Evolutionary conservation across 2,329 filamentous ascomycete genomes (phyloP).

Genomic region (Anisogramma anomala): DNA sequence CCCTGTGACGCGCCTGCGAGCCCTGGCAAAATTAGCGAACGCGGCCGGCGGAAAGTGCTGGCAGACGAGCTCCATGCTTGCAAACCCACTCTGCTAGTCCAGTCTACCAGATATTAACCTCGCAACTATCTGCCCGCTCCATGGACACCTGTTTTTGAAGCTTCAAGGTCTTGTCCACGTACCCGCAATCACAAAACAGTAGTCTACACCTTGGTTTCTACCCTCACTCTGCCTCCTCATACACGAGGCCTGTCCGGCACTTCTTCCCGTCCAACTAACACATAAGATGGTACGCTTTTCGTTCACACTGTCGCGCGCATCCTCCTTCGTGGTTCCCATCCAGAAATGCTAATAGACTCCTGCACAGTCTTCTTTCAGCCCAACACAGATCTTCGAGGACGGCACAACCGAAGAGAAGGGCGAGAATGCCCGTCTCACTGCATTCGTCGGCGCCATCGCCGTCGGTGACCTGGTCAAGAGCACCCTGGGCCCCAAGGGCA

Average conservation of each 20-base stretch:
- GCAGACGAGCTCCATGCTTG: background rate
- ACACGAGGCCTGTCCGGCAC: background rate
- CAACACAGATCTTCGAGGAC: constrained; percentile 95
- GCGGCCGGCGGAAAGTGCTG: background rate
- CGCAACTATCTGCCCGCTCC: background rate
- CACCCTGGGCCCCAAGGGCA: constrained; percentile 92
- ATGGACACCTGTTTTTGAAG: background rate
- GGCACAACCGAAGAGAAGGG: constrained; percentile 97
- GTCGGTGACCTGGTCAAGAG: constrained; percentile 97
- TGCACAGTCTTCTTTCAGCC: constrained; percentile 56
- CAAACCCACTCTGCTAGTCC: background rate
- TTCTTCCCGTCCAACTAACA: background rate
- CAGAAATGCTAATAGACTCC: constrained; percentile 1
- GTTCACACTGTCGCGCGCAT: background rate
- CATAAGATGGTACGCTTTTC: constrained; percentile 8
- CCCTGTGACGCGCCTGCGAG: background rate
- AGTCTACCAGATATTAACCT: background rate
- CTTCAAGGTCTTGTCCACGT: too few relatives aligned
- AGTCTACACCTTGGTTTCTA: too few relatives aligned
- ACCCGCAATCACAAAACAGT: too few relatives aligned
- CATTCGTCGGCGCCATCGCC: constrained; percentile 95
- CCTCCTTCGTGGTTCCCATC: background rate
- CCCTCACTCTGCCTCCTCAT: too few relatives aligned
- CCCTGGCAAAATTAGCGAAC: background rate
- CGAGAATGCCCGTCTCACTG: constrained; percentile 96